phyloP scores from a whole-genome alignment of 148 eudicot genomes.

The Simmondsia chinensis region DNA sequence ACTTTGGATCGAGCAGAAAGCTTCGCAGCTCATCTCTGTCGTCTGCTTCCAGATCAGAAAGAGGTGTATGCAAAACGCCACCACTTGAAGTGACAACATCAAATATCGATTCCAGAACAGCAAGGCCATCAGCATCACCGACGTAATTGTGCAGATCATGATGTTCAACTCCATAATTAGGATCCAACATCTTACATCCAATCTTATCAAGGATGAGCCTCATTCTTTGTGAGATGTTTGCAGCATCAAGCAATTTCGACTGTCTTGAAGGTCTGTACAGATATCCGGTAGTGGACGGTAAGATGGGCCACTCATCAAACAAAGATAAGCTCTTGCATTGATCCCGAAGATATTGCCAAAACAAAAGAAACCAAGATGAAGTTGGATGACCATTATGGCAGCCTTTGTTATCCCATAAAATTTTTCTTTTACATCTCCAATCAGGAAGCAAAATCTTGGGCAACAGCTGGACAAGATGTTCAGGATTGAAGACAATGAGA shows the following conservation, averaged over 20 bases:
- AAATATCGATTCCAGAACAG: slow-evolving; percentile 64
- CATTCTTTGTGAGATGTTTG: slow-evolving; percentile 54
- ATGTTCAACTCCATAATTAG: slow-evolving; percentile 58
- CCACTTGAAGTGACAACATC: slow-evolving; percentile 50
- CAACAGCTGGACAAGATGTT: slow-evolving; percentile 51
- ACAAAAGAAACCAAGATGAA: slow-evolving; percentile 61
- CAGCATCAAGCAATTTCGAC: slow-evolving; percentile 58
- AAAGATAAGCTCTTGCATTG: slow-evolving; percentile 49
- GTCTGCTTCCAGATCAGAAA: slow-evolving; percentile 38
- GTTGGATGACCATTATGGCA: slow-evolving; percentile 48
- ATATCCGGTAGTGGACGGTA: slow-evolving; percentile 78
- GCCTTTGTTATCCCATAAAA: slow-evolving; percentile 49
- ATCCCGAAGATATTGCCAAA: slow-evolving; percentile 72
- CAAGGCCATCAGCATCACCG: slow-evolving; percentile 57
- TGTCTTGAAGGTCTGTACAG: slow-evolving; percentile 57
- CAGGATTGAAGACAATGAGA: slow-evolving; percentile 43
- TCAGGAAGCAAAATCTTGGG: slow-evolving; percentile 64
- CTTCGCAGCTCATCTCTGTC: slow-evolving; percentile 84
- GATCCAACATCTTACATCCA: slow-evolving; percentile 75
- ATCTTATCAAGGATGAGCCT: slow-evolving; percentile 55
- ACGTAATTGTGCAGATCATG: slow-evolving; percentile 54
- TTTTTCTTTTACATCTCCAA: slow-evolving; percentile 69
- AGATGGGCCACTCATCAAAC: slow-evolving; percentile 92
- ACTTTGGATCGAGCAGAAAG: slow-evolving; percentile 76
- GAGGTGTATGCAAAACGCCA: slow-evolving; percentile 29